Evolutionary conservation across 1,284 basidiomycete genomes (phyloP).

Genomic region (Rhodotorula sp.): DNA sequence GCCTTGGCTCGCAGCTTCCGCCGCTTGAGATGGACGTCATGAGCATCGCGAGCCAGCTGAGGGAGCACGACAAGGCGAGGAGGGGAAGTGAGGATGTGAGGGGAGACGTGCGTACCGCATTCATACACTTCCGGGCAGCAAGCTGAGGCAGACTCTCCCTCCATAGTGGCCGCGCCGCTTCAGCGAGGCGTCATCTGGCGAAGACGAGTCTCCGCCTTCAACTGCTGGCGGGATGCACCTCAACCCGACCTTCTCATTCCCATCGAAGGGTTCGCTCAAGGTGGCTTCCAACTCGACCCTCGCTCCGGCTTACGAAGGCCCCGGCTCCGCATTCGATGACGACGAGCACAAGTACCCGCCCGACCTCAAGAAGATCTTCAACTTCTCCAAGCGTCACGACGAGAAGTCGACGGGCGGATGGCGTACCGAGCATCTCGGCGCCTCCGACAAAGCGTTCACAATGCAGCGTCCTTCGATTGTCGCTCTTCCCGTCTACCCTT

Average conservation of each 20-base stretch:
- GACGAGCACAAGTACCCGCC: slow-evolving; percentile 9
- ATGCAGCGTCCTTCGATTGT: slow-evolving; percentile 36
- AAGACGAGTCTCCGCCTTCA: slow-evolving; percentile 15
- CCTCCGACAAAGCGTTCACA: slow-evolving; percentile 14
- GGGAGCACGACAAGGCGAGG: slow-evolving; percentile 29
- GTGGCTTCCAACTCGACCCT: neutral
- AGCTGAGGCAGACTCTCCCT: too few relatives aligned
- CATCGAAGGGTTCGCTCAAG: neutral
- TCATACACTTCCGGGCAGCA: neutral
- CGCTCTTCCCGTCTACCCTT: slow-evolving; percentile 37
- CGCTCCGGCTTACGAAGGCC: slow-evolving; percentile 1
- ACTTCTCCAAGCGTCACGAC: slow-evolving; percentile 1
- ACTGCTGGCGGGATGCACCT: neutral
- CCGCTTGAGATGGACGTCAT: slow-evolving; percentile 21
- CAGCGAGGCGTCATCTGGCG: slow-evolving; percentile 11
- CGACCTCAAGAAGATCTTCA: slow-evolving; percentile 18
- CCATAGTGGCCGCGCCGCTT: slow-evolving; percentile 17
- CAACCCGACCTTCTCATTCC: slow-evolving; percentile 35
- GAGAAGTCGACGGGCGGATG: slow-evolving; percentile 20
- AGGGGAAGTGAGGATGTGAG: slow-evolving; percentile 19
- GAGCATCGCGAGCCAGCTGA: slow-evolving; percentile 34
- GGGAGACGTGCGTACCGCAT: slow-evolving; percentile 8
- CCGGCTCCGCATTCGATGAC: slow-evolving; percentile 12
- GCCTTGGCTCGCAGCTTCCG: neutral
- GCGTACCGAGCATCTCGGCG: slow-evolving; percentile 34